Base-by-base conservation (phyloP, 768 basidiomycete species). In the Tulasnella sp. region DNA sequence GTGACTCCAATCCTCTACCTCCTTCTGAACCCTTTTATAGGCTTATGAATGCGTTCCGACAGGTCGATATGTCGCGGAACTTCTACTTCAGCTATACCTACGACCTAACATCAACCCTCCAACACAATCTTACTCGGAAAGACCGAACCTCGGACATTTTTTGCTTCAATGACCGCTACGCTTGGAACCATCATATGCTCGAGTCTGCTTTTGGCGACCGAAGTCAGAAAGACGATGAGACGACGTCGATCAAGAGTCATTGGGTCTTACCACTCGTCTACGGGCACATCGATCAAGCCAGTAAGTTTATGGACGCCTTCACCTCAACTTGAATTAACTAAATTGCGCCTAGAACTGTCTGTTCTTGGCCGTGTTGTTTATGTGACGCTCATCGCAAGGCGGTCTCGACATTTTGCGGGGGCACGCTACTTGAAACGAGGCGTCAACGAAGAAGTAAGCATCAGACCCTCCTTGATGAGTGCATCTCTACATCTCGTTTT, bases 61-160 rank as follows among this genome's bases (percentile, higher is more conserved):
- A 93, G 68, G 92, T 97, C 1, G 94, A 99, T 65, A 81, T 98
- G 77, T 84, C 86, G n/a, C 97, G 97, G 72, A 97, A 98, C 72
- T 98, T 98, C 68, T 99, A 97, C 71, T 97, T 97, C 70, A 94
- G 92, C 62, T 92, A 97, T 67, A 90, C 93, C 0, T 99, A 99
- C 70, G 94, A 98, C 67, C 73, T 98, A 21, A 96, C 94, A 2
- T 93, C 89, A n/a, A 90, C 91, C 0, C 74, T 99, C 0, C 96
- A 99, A 70, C 78, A 83, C 63, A 98, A 98, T 65, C 77, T 97
- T 4, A 84, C 86, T 0, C 76, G 77, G 12, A 73, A 75, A 31
- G 71, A 68, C 31, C 34, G 59, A 12, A 32, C 57, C 14, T 41
- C 36, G 39, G 37, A 59, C 32, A 15, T n/a, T 42, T 86, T 82